Conservation (phyloP, 805 yeast genomes). For the Metschnikowia aberdeeniae region DNA sequence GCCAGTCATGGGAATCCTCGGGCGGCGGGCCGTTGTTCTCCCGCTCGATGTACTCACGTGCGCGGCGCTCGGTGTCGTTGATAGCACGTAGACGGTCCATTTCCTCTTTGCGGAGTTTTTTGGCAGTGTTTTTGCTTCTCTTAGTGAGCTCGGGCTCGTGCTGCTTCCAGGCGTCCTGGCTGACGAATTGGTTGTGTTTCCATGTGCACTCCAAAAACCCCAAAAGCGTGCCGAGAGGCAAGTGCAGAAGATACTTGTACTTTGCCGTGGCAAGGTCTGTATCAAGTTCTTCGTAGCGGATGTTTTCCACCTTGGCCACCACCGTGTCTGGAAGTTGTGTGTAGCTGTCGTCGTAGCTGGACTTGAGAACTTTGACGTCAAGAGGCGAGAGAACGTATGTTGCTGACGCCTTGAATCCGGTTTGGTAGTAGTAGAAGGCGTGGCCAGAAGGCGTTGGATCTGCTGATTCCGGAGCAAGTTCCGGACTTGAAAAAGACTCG, state of each 20-base stretch:
- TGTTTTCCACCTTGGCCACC: constrained; percentile 61
- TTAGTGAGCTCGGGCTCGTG: constrained; percentile 55
- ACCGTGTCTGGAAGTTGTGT: constrained; percentile 65
- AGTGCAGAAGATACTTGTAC: constrained; percentile 70
- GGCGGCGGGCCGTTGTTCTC: constrained; percentile 47
- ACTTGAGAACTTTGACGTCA: constrained; percentile 69
- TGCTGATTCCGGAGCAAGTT: constrained; percentile 24
- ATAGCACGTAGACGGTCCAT: constrained; percentile 53
- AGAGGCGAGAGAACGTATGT: constrained; percentile 71
- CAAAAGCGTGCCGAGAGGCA: constrained; percentile 81
- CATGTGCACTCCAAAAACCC: constrained; percentile 87
- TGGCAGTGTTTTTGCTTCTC: constrained; percentile 48
- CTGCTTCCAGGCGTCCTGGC: constrained; percentile 33
- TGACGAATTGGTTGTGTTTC: constrained; percentile 38
- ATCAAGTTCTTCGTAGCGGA: constrained; percentile 60
- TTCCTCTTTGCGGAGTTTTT: constrained; percentile 57
- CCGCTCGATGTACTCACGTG: constrained; percentile 53
- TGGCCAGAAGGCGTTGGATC: constrained; percentile 17
- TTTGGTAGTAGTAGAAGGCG: constrained; percentile 68
- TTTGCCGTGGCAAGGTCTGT: constrained; percentile 55
- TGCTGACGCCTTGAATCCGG: constrained; percentile 59
- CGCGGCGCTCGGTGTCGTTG: constrained; percentile 52
- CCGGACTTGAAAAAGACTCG: constrained; percentile 20
- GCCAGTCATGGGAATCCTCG: constrained; percentile 17
- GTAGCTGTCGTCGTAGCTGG: constrained; percentile 56